Percentiles rank a stretch among this genome's conserved stretches.
Evolutionary conservation across 164 flowering plant species (phyloP).

Genomic region (Vitis amurensis): DNA sequence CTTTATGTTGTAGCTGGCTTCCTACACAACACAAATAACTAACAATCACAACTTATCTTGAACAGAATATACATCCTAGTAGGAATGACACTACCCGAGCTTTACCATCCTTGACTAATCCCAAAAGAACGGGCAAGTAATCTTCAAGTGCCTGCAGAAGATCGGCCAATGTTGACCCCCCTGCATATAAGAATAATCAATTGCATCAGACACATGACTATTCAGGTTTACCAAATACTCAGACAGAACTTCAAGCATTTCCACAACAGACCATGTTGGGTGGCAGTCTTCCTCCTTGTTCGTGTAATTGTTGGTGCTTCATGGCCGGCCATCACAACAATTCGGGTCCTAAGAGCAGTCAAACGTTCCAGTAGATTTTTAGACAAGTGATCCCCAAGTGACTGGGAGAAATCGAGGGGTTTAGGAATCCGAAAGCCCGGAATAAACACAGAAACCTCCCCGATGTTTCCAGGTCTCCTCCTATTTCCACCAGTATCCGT

Average conservation of each 20-base stretch:
- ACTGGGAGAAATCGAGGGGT: constrained; percentile 62
- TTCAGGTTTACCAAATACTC: background rate
- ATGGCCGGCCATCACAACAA: constrained; percentile 78
- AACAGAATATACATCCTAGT: background rate
- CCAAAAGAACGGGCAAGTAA: constrained; percentile 78
- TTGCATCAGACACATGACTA: background rate
- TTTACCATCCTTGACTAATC: constrained; percentile 78
- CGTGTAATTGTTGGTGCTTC: constrained; percentile 65
- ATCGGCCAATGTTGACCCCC: constrained; percentile 78
- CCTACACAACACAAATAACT: constrained; percentile 44
- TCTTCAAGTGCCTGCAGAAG: constrained; percentile 82
- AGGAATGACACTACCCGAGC: background rate
- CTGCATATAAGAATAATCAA: constrained; percentile 28
- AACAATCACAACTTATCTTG: constrained; percentile 5
- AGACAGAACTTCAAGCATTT: background rate
- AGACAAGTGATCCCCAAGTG: constrained; percentile 53
- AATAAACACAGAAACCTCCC: constrained; percentile 74
- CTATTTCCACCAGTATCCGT: constrained; percentile 62
- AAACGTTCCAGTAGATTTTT: constrained; percentile 63
- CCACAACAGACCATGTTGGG: constrained; percentile 69
- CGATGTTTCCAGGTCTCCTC: constrained; percentile 63
- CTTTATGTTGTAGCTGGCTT: constrained; percentile 69
- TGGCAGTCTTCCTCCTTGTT: constrained; percentile 66
- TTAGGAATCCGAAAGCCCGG: constrained; percentile 84
- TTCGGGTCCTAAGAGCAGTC: constrained; percentile 68